Percentiles rank a stretch among this genome's conserved stretches.
phyloP scores from a whole-genome alignment of 2,329 filamentous ascomycete genomes.

The Didymella sp. region DNA sequence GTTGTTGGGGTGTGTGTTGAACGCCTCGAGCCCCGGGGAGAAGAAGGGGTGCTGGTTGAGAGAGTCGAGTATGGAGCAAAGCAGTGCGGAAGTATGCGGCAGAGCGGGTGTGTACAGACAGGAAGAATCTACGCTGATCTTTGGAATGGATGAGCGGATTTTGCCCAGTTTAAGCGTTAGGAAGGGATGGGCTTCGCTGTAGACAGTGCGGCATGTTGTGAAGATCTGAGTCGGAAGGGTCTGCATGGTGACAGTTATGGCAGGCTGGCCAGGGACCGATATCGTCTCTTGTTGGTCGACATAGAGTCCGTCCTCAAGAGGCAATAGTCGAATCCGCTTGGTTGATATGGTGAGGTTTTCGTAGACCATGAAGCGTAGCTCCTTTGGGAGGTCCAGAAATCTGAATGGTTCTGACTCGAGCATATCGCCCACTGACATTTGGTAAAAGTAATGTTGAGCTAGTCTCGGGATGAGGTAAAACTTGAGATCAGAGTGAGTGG shows the following conservation, averaged over 20 bases:
- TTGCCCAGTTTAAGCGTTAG: slow-evolving; percentile 2
- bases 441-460: neutral
- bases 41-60: neutral
- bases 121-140: neutral
- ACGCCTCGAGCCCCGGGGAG: neutral
- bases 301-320: neutral
- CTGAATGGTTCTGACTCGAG: neutral
- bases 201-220: slow-evolving; percentile 12
- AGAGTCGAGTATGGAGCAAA: neutral
- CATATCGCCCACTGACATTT: neutral
- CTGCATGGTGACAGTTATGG: slow-evolving; percentile 2
- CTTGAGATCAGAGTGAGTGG: neutral
- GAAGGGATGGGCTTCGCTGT: slow-evolving; percentile 7
- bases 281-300: neutral
- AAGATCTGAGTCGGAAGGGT: slow-evolving; percentile 15
- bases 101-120: slow-evolving; percentile 3
- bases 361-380: slow-evolving; percentile 20
- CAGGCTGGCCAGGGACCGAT: too few species aligned
- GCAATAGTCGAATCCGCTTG: neutral
- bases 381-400: slow-evolving; percentile 20
- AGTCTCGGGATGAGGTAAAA: neutral
- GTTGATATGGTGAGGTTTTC: slow-evolving; percentile 9
- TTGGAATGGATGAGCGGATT: slow-evolving; percentile 2
- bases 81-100: neutral
- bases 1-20: neutral